Evolutionary conservation across 129 eudicot species (phyloP).

Genomic region (Helichrysum umbraculigerum): DNA sequence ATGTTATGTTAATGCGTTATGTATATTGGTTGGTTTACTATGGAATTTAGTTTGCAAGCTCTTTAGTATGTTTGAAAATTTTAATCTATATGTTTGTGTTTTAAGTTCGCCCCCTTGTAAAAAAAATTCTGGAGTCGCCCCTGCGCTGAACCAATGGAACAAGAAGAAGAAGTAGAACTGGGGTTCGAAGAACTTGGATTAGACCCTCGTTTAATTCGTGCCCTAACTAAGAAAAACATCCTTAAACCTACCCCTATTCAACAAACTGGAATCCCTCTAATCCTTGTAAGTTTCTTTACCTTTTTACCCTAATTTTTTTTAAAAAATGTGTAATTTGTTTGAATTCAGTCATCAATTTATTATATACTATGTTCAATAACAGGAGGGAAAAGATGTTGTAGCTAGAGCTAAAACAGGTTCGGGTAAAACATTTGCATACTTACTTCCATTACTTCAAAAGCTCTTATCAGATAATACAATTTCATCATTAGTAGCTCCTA

Average conservation of each 20-base stretch:
- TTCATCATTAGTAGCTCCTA: conserved; percentile 56
- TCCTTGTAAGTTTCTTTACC: conserved; percentile 48
- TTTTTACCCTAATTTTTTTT: neutral
- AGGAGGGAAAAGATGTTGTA: conserved; percentile 93
- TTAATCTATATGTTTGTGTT: too few relatives aligned
- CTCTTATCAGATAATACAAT: conserved; percentile 47
- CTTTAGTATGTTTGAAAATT: too few relatives aligned
- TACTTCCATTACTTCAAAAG: conserved; percentile 90
- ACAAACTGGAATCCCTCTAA: conserved; percentile 71
- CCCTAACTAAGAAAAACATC: conserved; percentile 66
- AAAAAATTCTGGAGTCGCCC: too few relatives aligned
- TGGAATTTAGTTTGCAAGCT: too few relatives aligned
- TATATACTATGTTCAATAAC: neutral
- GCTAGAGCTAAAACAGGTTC: conserved; percentile 97
- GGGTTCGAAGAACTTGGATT: conserved; percentile 77
- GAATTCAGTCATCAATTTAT: neutral
- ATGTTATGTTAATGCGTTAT: too few relatives aligned
- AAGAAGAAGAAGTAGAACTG: conserved; percentile 38
- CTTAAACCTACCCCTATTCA: conserved; percentile 87
- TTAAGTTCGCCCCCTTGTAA: too few relatives aligned
- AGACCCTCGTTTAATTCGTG: conserved; percentile 83
- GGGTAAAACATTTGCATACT: conserved; percentile 89
- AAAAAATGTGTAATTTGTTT: neutral
- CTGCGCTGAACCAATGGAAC: conserved; percentile 1
- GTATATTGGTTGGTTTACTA: too few relatives aligned